phyloP scores from a whole-genome alignment of 1,284 basidiomycete species.

The Acaromyces ingoldii region DNA sequence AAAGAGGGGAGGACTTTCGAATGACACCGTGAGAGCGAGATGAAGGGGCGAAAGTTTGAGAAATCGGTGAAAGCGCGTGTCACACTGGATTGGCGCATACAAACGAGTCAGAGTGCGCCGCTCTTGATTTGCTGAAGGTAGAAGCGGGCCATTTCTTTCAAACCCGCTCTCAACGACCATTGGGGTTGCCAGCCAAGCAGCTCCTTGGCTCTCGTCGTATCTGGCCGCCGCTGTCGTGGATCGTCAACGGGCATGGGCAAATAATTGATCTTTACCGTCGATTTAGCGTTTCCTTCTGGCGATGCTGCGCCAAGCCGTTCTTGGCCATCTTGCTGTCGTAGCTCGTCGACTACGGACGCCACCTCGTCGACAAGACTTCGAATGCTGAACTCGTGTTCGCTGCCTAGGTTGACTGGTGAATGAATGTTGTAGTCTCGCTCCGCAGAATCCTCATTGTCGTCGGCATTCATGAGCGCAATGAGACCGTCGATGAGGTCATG shows the following conservation, averaged over 20 bases:
- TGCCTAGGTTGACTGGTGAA: slow-evolving; percentile 81
- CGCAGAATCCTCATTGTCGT: slow-evolving; percentile 11
- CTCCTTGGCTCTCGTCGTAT: slow-evolving; percentile 82
- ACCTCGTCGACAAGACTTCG: slow-evolving; percentile 51
- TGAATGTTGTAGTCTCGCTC: no score
- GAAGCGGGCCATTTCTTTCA: slow-evolving; percentile 87
- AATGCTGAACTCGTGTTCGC: slow-evolving; percentile 89
- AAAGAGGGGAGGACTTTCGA: no score
- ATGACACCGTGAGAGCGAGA: no score
- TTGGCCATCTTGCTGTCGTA: slow-evolving; percentile 10
- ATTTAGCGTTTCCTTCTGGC: not conserved
- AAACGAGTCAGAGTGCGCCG: slow-evolving; percentile 18
- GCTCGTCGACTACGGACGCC: slow-evolving; percentile 30
- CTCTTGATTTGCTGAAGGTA: slow-evolving; percentile 54
- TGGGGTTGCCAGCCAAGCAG: slow-evolving; percentile 85
- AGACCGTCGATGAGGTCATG: slow-evolving; percentile 60
- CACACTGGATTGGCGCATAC: no score
- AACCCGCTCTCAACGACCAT: slow-evolving; percentile 82
- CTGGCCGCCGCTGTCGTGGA: slow-evolving; percentile 85
- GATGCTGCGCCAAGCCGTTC: slow-evolving; percentile 50
- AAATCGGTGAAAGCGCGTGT: no score
- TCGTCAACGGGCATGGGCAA: slow-evolving; percentile 62
- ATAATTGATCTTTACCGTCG: slow-evolving; percentile 35
- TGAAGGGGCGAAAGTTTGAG: no score
- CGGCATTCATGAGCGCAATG: slow-evolving; percentile 46